A percentile compares a stretch with the other conserved stretches of the same genome.
These are phyloP conservation scores for Fusarium nisikadoi DNA, from an alignment of 2,329 filamentous ascomycete species.

Conservation along the genomic window DNA sequence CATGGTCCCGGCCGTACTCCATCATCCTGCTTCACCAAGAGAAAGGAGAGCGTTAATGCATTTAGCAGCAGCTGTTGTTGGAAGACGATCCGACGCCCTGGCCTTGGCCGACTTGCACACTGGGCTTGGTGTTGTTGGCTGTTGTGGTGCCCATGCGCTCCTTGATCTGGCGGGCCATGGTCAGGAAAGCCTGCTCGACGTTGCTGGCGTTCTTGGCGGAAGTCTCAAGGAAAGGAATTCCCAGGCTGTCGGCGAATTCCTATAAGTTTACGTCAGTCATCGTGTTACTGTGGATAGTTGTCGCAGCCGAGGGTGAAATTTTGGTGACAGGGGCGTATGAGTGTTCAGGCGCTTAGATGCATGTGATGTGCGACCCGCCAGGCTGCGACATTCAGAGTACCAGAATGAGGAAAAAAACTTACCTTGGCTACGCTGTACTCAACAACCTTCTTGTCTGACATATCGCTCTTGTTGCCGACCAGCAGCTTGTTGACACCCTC, in stretches of 20 bases:
- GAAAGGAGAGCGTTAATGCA: constrained; percentile 30
- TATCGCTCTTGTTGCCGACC: constrained; percentile 99
- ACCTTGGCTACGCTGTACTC: constrained; percentile 99
- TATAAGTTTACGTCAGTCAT: constrained; percentile 53
- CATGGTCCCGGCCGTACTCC: constrained; percentile 42
- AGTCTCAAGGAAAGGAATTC: constrained; percentile 99
- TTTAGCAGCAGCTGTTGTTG: constrained; percentile 91
- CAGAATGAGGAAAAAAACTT: constrained; percentile 46
- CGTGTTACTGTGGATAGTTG: not conserved
- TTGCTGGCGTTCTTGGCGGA: constrained; percentile 99
- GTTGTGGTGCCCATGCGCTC: constrained; percentile 98
- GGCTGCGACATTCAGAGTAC: constrained; percentile 1
- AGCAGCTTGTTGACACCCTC: constrained; percentile 99
- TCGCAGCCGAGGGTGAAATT: constrained; percentile 11
- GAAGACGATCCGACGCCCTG: constrained; percentile 91
- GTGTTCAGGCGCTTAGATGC: constrained; percentile 29
- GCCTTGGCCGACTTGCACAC: constrained; percentile 93
- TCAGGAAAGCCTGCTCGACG: constrained; percentile 99
- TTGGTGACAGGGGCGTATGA: constrained; percentile 14
- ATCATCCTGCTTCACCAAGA: constrained; percentile 43
- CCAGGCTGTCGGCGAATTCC: constrained; percentile 99
- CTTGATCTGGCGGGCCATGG: constrained; percentile 99
- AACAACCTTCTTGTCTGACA: constrained; percentile 99
- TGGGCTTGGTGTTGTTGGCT: constrained; percentile 97
- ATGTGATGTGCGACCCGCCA: constrained; percentile 30